phyloP scores from a whole-genome alignment of 139 green algal species.

The Medakamo hakoo region DNA sequence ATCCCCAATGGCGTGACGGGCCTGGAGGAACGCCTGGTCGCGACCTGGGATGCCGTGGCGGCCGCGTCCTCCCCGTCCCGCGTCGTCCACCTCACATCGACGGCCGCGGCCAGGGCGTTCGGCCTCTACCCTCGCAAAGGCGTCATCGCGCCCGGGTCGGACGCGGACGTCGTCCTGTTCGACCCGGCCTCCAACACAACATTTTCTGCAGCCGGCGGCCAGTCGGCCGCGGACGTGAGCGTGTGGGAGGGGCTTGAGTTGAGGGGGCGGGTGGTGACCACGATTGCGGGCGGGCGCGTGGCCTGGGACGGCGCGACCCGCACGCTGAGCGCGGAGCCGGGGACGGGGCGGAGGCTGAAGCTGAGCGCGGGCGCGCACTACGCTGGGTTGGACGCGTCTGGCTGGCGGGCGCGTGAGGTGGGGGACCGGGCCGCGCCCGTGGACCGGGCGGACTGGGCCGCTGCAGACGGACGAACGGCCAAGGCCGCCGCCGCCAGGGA shows the following conservation, averaged over 20 bases:
- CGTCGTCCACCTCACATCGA: slow-evolving; percentile 73
- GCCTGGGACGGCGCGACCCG: slow-evolving; percentile 74
- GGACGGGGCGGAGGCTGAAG: slow-evolving; percentile 48
- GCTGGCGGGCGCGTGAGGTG: too few relatives aligned
- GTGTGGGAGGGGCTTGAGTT: slow-evolving; percentile 76
- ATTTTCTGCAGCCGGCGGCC: slow-evolving; percentile 55
- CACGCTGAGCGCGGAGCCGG: slow-evolving; percentile 37
- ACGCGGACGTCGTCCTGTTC: slow-evolving; percentile 89
- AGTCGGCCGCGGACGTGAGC: slow-evolving; percentile 83
- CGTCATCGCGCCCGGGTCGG: slow-evolving; percentile 47
- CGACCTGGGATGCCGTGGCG: slow-evolving; percentile 73
- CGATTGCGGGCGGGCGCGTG: slow-evolving; percentile 70
- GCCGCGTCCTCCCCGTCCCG: slow-evolving; percentile 44
- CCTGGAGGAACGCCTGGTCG: slow-evolving; percentile 85
- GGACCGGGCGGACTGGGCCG: too few relatives aligned
- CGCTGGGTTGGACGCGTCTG: too few relatives aligned
- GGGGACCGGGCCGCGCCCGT: too few relatives aligned
- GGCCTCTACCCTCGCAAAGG: slow-evolving; percentile 87
- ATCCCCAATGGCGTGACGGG: slow-evolving; percentile 96
- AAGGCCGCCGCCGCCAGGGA: too few relatives aligned
- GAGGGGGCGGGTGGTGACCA: slow-evolving; percentile 56
- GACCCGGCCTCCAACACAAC: slow-evolving; percentile 56
- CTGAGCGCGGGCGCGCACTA: too few relatives aligned
- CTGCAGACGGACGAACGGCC: too few relatives aligned
- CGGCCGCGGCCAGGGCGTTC: slow-evolving; percentile 68